phyloP scores from a whole-genome alignment of 2,329 filamentous ascomycete species.

The Cladosporium oxysporum region DNA sequence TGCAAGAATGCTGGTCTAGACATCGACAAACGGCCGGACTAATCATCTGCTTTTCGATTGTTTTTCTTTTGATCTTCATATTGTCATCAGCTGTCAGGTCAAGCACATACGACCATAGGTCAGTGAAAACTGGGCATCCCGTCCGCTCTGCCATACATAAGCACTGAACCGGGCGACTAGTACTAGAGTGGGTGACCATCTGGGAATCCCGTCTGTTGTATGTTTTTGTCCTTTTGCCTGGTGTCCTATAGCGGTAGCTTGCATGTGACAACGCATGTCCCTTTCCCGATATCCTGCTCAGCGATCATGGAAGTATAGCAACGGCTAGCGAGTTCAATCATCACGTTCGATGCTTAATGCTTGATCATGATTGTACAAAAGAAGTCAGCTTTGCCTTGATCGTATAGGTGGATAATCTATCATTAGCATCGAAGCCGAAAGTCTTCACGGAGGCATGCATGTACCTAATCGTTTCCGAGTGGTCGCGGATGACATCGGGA shows the following conservation, averaged over 20 bases:
- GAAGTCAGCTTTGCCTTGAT: not conserved
- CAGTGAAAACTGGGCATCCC: not conserved
- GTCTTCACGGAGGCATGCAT: not conserved
- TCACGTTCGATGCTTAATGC: not conserved
- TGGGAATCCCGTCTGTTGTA: not conserved
- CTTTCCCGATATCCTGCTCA: not conserved
- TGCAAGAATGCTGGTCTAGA: not conserved
- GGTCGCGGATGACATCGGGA: not conserved
- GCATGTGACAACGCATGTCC: not conserved
- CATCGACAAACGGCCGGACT: not conserved
- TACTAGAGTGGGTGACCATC: not conserved
- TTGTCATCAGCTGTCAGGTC: accelerated
- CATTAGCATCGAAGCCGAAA: not conserved
- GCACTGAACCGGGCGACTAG: not conserved
- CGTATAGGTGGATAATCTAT: not conserved
- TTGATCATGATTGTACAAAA: not conserved
- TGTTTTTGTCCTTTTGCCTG: not conserved
- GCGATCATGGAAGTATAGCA: not conserved
- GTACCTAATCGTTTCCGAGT: not conserved
- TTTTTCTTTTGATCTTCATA: not conserved
- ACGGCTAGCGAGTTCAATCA: not conserved
- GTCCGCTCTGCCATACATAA: not conserved
- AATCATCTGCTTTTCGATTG: not conserved
- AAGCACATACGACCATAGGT: not conserved
- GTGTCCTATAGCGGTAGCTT: not conserved